A percentile compares a stretch with the other conserved stretches of the same genome.
These are phyloP conservation scores for Leccinum obscurum DNA, from an alignment of 768 basidiomycete genomes.

Conservation along the genomic window DNA sequence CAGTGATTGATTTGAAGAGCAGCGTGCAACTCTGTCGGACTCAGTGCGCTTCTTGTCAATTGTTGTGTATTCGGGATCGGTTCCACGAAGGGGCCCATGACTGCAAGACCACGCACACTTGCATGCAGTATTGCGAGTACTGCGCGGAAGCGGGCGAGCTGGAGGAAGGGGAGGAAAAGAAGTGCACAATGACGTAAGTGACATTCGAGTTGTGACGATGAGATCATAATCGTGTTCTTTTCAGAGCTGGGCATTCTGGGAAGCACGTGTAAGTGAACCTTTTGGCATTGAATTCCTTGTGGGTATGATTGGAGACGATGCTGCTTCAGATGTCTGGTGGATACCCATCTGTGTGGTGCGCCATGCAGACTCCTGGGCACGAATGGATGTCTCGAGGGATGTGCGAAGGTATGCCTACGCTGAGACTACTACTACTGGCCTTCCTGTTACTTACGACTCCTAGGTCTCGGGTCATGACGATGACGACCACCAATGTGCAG, in stretches of 20 bases:
- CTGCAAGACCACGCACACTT: constrained; percentile 51
- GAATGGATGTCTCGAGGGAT: constrained; percentile 51
- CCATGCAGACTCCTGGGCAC: constrained; percentile 46
- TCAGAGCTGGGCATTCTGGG: constrained; percentile 57
- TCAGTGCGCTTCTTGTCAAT: constrained; percentile 48
- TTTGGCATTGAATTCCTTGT: background rate
- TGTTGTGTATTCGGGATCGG: constrained; percentile 48
- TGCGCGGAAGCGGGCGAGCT: constrained; percentile 32
- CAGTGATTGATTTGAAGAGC: constrained; percentile 46
- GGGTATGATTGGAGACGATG: background rate
- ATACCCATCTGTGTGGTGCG: constrained; percentile 55
- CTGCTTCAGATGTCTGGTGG: constrained; percentile 47
- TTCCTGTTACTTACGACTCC: background rate
- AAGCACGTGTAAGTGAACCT: constrained; percentile 49
- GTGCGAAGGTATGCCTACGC: constrained; percentile 45
- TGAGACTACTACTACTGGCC: background rate
- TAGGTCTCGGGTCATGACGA: constrained; percentile 50
- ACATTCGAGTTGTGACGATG: background rate
- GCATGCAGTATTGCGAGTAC: constrained; percentile 45
- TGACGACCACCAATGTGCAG: constrained; percentile 53
- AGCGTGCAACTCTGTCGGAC: constrained; percentile 51
- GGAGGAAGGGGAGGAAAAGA: constrained; percentile 34
- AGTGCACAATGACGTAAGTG: constrained; percentile 49
- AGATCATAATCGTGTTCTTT: background rate
- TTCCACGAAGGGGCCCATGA: constrained; percentile 49